Evolutionary conservation across 495 filamentous ascomycete species (phyloP), one percentile per base, ranked within the genome.

Genomic region (Cryomyces minteri): DNA sequence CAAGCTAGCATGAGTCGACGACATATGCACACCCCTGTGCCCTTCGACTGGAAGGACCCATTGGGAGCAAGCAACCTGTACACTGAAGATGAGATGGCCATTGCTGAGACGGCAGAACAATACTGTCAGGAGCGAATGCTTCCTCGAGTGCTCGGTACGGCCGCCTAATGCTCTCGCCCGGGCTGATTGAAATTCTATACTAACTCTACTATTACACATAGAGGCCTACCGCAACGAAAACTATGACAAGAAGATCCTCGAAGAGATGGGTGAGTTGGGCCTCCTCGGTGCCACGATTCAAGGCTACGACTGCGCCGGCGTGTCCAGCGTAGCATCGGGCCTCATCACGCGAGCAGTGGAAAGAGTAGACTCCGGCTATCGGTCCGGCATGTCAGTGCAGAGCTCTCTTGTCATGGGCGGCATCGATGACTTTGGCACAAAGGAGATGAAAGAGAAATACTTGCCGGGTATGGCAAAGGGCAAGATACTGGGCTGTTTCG

Each of bases 311-410:
- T 98, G 90, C 57, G 88, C 92, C n/a, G 90, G 92, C 40, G 84
- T 82, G 5, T 88, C 83, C 53, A 87, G 77, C 43, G 86, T 98
- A 32, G 86, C 92, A 0, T 82, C 81, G 3, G 92, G 90, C 11
- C 67, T 98, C 46, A 95, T 98, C 62, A 94, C 85, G 18, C 78
- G 90, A 56, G 90, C 90, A 51, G 92, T 98, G 8, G 90, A 98
- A 66, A 74, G 90, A 40, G 87, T 98, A 36, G 90, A 98, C 58
- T 88, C 81, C 41, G 90, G 90, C 36, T 98, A 98, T 61, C 77
- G 90, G 10, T 93, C 84, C 40, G 88, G 83, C 45, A 94, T 94
- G 82, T 92, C 84, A 11, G 90, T 98, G 8, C 90, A 98, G 62
- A 87, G 82, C 49, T 92, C 88, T 4, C 67, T 98, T 40, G 85